A percentile compares a stretch with the other conserved stretches of the same genome.
Conservation (phyloP, 345 rosid species). For the Hibiscus trionum region DNA sequence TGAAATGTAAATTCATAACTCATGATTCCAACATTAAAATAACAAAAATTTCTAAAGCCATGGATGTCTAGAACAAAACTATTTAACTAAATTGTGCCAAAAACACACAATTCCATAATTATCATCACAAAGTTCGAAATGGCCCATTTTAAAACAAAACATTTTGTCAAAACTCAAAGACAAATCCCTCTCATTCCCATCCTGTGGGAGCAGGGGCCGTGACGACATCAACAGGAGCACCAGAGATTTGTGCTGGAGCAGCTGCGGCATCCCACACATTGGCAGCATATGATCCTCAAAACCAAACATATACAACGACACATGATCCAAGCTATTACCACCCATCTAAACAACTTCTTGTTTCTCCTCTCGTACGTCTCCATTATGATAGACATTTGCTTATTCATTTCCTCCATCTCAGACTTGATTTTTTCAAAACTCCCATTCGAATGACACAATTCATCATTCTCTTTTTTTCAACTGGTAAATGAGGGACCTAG, state of each 20-base stretch:
- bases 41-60: conserved; percentile 6
- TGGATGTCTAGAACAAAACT: conserved; percentile 1
- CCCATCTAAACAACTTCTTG: too few species aligned
- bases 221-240: neutral
- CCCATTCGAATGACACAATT: too few species aligned
- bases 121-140: conserved; percentile 10
- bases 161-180: neutral
- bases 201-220: conserved; percentile 11
- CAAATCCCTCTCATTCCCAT: conserved; percentile 39
- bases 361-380: too few species aligned
- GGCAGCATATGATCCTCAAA: neutral
- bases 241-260: conserved; percentile 18
- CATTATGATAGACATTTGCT: too few species aligned
- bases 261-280: conserved; percentile 47
- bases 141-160: conserved; percentile 8
- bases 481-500: too few species aligned
- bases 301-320: too few species aligned
- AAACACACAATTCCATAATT: conserved; percentile 6
- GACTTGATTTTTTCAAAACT: too few species aligned
- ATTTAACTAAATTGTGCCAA: conserved; percentile 15
- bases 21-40: neutral
- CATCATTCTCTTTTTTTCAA: too few species aligned
- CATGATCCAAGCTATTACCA: too few species aligned
- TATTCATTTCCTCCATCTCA: too few species aligned
- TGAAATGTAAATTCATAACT: neutral